Base-by-base conservation (phyloP, 2,329 filamentous ascomycete species). In the Trichoderma sp. region DNA sequence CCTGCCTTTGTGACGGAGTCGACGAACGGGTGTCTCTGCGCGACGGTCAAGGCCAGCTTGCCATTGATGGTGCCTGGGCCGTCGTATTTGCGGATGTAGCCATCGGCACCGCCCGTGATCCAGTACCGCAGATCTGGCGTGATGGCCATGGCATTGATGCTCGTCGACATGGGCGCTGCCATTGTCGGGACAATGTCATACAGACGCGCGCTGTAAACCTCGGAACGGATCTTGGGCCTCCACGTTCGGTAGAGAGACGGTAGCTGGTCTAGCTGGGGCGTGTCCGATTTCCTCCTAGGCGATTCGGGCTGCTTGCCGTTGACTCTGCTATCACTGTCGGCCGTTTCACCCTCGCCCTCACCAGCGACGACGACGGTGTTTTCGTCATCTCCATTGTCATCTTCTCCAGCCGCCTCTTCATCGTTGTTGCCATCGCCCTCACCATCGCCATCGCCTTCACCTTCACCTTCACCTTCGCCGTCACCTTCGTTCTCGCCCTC, bases 131-230 rank as follows among this genome's bases (percentile, higher is more conserved):
- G 91, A 80, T 99, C 96, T 2, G 94, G 95, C 0, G 96, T 99
- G 36, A 96, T 91, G 28, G 94, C 91, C 72, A 99, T 88, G 11
- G 94, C 92, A 79, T 99, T 99, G 81, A 99, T 93, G 68, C 94
- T 98, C 3, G 96, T 99, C 73, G 94, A 93, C 80, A 98, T 95
- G 1, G 96, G 96, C 3, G 96, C 96, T 2, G 96, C 96, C 83
- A 98, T 98, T 26, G 96, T 98, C 2, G 96, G 96, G 1, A 97
- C 92, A 73, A 99, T 97, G 79, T 99, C 96, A 84, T 98, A 99
- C 2, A 92, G 88, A 53, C 87, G 84, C 15, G 96, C 95, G 1
- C 87, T 91, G 64, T 97, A 84, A n/a, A 90, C 92, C 78, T 97
- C 94, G 12, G 91, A 86, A 0, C 93, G 89, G n/a, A 94, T 86